Base-by-base conservation (phyloP, 2,329 filamentous ascomycete species). In the Chrysoporthe puriensis region DNA sequence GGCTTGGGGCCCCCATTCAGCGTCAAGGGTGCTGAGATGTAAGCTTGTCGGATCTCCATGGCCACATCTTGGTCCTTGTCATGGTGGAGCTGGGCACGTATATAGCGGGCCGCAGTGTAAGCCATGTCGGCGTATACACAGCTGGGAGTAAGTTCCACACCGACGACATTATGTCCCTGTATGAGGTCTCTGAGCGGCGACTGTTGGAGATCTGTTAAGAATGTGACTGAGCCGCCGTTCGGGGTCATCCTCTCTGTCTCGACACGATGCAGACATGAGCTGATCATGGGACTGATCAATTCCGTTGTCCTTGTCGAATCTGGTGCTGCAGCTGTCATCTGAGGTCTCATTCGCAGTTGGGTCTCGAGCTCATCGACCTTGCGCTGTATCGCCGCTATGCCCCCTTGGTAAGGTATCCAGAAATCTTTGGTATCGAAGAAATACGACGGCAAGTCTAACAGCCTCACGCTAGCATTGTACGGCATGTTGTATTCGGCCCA, bases 91-190 rank as follows among this genome's bases (percentile, higher is more conserved):
- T 13, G 36, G 16, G n/a, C 56, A 18, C 42, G 21, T 2, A 59
- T 14, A 73, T 88, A 86, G 73, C 86, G 82, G 54, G 81, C 82
- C 40, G 85, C 77, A 21, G 85, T 87, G 77, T 85, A 79, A 18
- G 84, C 85, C 79, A 87, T 85, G 70, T 88, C 86, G 26, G 82
- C 84, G 70, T 87, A 87, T n/a, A 88, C 66, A 16, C 76, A 77
- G 48, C 63, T 54, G 18, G 86, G 85, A 75, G 84, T 86, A 32
- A 88, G 79, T 40, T 84, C 82, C 68, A 82, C 81, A 66, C 85
- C 85, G 72, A 88, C 87, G 71, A 88, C 84, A 72, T 84, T 79
- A 73, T 88, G 86, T 42, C 86, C 86, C 63, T 79, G 81, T 66
- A 87, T 83, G n/a, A 84, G 82, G 40, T 81, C 81, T 76, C 82